Conservation (phyloP, 768 basidiomycete genomes). For the Tylopilus felleus region DNA sequence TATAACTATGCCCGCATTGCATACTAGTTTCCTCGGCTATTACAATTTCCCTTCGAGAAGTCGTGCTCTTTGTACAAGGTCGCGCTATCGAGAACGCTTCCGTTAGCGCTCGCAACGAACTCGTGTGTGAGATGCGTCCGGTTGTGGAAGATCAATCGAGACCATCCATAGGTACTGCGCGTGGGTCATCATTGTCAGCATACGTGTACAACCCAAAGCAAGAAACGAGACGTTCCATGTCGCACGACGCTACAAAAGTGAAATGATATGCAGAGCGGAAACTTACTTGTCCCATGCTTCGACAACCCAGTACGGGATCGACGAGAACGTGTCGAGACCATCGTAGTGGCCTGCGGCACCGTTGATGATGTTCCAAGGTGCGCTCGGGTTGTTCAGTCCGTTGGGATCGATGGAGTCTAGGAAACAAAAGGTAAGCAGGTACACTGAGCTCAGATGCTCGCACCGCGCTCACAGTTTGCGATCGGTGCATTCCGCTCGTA, state of each 20-base stretch:
- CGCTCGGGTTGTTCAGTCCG: constrained; percentile 22
- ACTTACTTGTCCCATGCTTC: constrained; percentile 13
- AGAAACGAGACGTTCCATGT: no score
- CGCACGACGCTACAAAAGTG: background rate
- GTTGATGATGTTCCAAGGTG: constrained; percentile 28
- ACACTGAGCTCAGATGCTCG: no score
- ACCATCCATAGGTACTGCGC: constrained; percentile 26
- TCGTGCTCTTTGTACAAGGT: constrained; percentile 26
- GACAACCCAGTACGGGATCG: constrained; percentile 7
- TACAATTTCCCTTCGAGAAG: background rate
- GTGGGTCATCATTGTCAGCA: background rate
- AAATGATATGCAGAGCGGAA: no score
- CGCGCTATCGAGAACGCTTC: constrained; percentile 21
- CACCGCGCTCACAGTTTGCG: constrained; percentile 16
- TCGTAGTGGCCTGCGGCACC: constrained; percentile 29
- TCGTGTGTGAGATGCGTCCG: constrained; percentile 30
- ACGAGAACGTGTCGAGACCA: constrained; percentile 16
- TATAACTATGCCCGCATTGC: background rate
- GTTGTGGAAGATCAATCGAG: constrained; percentile 29
- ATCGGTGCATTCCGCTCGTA: constrained; percentile 28
- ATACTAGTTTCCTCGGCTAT: background rate
- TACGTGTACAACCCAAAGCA: no score
- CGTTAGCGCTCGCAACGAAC: constrained; percentile 30
- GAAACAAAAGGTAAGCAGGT: no score
- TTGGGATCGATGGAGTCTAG: constrained; percentile 20